These are phyloP conservation scores for Gynandropsis gynandra DNA, from an alignment of 345 rosid species.

Conservation along the genomic window DNA sequence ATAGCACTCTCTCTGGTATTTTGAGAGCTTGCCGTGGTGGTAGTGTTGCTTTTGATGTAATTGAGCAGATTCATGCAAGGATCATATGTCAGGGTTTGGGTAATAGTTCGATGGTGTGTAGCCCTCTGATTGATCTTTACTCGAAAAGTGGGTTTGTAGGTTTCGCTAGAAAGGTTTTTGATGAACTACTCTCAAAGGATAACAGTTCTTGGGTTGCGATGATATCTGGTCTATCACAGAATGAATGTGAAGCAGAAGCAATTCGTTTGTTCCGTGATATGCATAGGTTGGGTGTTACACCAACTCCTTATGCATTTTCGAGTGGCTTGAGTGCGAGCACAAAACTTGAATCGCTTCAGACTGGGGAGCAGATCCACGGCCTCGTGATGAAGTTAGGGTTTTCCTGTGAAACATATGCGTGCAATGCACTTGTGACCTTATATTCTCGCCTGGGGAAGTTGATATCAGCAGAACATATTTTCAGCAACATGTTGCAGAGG, in stretches of 20 bases:
- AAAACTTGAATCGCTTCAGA: constrained; percentile 43
- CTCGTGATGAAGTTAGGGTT: constrained; percentile 66
- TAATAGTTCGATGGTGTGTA: constrained; percentile 38
- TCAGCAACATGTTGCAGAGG: constrained; percentile 45
- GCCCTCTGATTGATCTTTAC: constrained; percentile 64
- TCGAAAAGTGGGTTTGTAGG: constrained; percentile 48
- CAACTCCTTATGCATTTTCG: constrained; percentile 71
- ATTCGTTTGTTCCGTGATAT: constrained; percentile 48
- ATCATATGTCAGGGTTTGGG: constrained; percentile 50
- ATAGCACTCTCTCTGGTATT: constrained; percentile 35
- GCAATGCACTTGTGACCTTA: constrained; percentile 78
- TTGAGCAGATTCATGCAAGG: constrained; percentile 61
- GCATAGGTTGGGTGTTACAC: constrained; percentile 43
- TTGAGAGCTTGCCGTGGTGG: constrained; percentile 44
- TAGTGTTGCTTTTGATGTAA: constrained; percentile 27
- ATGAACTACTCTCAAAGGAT: constrained; percentile 44
- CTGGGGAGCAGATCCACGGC: constrained; percentile 68
- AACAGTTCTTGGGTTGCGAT: constrained; percentile 78
- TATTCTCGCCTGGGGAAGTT: constrained; percentile 53
- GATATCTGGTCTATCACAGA: constrained; percentile 68
- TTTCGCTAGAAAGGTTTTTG: constrained; percentile 52
- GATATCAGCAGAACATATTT: constrained; percentile 61
- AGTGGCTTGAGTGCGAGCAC: constrained; percentile 81
- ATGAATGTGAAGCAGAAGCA: constrained; percentile 54
- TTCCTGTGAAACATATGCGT: constrained; percentile 55